Conservation (phyloP, 2,329 filamentous ascomycete genomes). For the Hansfordia pulvinata region DNA sequence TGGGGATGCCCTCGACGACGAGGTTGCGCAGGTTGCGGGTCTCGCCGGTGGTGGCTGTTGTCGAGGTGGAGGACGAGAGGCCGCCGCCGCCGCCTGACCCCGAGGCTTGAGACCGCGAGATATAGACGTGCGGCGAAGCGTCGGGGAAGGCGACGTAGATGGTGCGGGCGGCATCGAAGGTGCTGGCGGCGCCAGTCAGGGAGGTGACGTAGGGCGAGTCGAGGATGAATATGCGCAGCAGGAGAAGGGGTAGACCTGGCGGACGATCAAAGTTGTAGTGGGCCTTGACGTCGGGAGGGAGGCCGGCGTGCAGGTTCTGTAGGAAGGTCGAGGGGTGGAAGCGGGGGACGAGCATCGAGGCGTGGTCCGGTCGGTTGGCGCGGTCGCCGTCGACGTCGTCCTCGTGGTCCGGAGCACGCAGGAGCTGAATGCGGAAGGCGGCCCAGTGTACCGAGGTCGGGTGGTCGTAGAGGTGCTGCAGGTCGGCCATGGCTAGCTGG, state of each 20-base stretch:
- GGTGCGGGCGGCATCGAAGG: slow-evolving; percentile 52
- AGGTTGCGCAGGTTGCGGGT: slow-evolving; percentile 53
- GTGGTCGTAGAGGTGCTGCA: slow-evolving; percentile 53
- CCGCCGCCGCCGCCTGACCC: slow-evolving; percentile 28
- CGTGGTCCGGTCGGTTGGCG: slow-evolving; percentile 29
- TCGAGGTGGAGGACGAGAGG: slow-evolving; percentile 29
- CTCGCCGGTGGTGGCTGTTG: slow-evolving; percentile 31
- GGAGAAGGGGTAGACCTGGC: slow-evolving; percentile 50
- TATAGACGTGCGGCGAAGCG: slow-evolving; percentile 62
- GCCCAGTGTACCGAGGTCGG: slow-evolving; percentile 51
- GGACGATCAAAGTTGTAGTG: slow-evolving; percentile 73
- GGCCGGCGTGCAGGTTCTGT: slow-evolving; percentile 58
- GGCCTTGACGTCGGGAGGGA: slow-evolving; percentile 68
- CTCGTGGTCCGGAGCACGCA: slow-evolving; percentile 26
- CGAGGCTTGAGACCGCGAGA: slow-evolving; percentile 35
- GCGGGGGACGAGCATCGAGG: slow-evolving; percentile 43
- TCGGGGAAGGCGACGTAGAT: slow-evolving; percentile 77
- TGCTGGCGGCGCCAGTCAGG: slow-evolving; percentile 26
- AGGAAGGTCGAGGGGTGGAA: slow-evolving; percentile 75
- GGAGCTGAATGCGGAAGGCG: slow-evolving; percentile 42
- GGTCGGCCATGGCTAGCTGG: slow-evolving; percentile 55
- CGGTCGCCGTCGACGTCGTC: slow-evolving; percentile 24
- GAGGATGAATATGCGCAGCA: slow-evolving; percentile 67
- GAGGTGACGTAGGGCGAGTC: slow-evolving; percentile 67
- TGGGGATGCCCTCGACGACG: slow-evolving; percentile 67